Conservation (phyloP, 176 grass and related monocot genomes). For the Sorghum bicolor region DNA sequence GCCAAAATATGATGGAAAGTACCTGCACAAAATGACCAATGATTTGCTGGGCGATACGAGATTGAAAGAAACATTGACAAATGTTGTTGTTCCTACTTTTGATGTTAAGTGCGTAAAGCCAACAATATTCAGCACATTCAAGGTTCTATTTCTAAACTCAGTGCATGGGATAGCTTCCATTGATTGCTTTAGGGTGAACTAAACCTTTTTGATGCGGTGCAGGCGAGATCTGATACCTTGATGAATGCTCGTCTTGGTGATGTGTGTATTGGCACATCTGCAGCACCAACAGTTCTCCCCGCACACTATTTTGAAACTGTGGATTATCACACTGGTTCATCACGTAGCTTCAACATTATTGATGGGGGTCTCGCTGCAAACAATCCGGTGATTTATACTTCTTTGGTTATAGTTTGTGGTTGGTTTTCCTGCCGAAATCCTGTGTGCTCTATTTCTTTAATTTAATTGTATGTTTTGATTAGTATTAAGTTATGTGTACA, state of each 20-base stretch:
- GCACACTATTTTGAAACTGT: slow-evolving; percentile 45
- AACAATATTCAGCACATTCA: slow-evolving; percentile 52
- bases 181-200: background rate
- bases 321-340: slow-evolving; percentile 23
- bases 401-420: background rate
- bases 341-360: slow-evolving; percentile 38
- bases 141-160: slow-evolving; percentile 12
- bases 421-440: background rate
- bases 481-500: background rate
- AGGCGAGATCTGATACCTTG: slow-evolving; percentile 32
- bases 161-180: background rate
- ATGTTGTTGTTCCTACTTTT: slow-evolving; percentile 53
- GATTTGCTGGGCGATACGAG: slow-evolving; percentile 19
- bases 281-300: slow-evolving; percentile 46
- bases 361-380: slow-evolving; percentile 54
- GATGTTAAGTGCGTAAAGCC: slow-evolving; percentile 46
- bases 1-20: slow-evolving; percentile 51
- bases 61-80: slow-evolving; percentile 43
- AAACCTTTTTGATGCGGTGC: background rate
- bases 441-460: background rate
- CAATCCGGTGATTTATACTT: slow-evolving; percentile 40
- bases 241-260: slow-evolving; percentile 48
- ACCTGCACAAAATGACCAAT: slow-evolving; percentile 37
- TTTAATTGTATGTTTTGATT: background rate
- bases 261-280: slow-evolving; percentile 50